Evolutionary conservation across 2,329 filamentous ascomycete genomes (phyloP), one percentile per base, ranked within the genome.

Genomic region (Lachnellula subtilissima): DNA sequence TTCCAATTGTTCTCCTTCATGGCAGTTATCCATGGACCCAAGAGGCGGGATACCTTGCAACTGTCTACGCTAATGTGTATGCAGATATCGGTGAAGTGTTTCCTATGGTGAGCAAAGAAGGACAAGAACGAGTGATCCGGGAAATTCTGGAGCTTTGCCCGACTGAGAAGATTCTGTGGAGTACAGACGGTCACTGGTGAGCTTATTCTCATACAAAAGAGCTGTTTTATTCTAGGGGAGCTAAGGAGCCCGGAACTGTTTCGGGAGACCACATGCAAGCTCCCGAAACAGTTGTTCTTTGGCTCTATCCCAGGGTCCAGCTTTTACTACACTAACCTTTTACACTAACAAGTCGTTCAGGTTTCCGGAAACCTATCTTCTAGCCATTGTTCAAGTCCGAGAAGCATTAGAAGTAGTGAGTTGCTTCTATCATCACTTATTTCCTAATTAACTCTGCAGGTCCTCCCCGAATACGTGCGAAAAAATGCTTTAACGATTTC

Each of bases 31-130:
- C 91, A 0, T 94, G 88, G 66, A 90, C 86, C 0, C 80, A 85
- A 39, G 88, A 94, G 71, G 82, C 87, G 0, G 89, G 87, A 0
- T 95, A 93, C 67, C 77, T 95, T 19, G 88, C 90, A 0, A 83
- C 82, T 0, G 84, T 88, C 22, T 94, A 91, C 67, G 76, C 81
- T 23, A 93, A 95, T 66, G 88, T 89, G 1, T 94, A 91, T 67
- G 82, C 90, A 12, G 91, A 95, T 66, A 83, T 95, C 53, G 89
- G 91, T 1, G 87, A 91, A 66, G 86, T 94, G 0, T 95, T 94
- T 58, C 89, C 89, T 0, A 86, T 85, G 71, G 71, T 94, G 39
- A 92, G 86, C 60, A 81, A 86, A 49, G 84, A 90, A 56, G 91
- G 89, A 0, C 89, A 95, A 69, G 84, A 88, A 63, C 75, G 76